phyloP scores from a whole-genome alignment of 192 early-diverging fungal genomes.

The Haplosporangium gracile region DNA sequence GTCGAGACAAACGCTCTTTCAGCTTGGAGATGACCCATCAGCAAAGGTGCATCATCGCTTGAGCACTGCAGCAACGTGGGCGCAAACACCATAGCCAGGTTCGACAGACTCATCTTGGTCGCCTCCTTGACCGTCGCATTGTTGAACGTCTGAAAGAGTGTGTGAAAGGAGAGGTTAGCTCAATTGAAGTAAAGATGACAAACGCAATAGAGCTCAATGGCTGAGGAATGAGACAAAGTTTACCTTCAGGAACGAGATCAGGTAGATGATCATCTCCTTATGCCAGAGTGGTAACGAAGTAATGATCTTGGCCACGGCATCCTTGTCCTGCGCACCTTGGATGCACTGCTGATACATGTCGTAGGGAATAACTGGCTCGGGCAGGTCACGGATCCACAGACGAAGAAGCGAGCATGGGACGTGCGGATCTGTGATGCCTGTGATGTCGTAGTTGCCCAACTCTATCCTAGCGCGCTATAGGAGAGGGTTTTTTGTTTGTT shows the following conservation, averaged over 20 bases:
- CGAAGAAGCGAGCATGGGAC: constrained; percentile 93
- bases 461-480: constrained; percentile 83
- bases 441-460: constrained; percentile 79
- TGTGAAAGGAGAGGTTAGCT: neutral
- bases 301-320: constrained; percentile 66
- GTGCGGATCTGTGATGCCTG: constrained; percentile 87
- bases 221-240: neutral
- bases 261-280: constrained; percentile 78
- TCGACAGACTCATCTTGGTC: constrained; percentile 93
- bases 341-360: constrained; percentile 87
- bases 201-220: neutral
- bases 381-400: constrained; percentile 94
- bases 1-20: constrained; percentile 52
- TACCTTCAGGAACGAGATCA: constrained; percentile 87
- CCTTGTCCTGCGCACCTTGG: constrained; percentile 65
- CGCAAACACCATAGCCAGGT: constrained; percentile 97
- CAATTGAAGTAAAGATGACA: neutral
- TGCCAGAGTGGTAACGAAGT: constrained; percentile 70
- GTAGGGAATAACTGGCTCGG: constrained; percentile 90
- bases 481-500: neutral
- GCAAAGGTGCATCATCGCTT: constrained; percentile 70
- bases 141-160: constrained; percentile 71
- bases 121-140: constrained; percentile 75
- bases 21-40: constrained; percentile 58
- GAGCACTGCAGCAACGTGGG: constrained; percentile 95